Conservation (phyloP, 257 asterid species). For the Echites panduratus region DNA sequence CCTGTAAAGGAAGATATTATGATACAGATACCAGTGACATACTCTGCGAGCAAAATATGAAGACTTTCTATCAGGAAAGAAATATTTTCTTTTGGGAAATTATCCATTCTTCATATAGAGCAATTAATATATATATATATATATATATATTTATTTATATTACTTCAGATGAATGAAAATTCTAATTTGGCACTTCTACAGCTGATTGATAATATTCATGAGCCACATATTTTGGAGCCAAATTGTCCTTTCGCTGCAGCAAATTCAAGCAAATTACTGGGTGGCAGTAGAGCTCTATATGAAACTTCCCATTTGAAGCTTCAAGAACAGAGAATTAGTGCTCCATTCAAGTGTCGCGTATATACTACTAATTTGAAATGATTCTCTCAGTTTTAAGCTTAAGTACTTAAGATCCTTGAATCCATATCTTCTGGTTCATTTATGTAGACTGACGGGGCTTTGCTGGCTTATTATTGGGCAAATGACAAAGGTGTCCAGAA, state of each 20-base stretch:
- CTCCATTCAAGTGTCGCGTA: slow-evolving; percentile 15
- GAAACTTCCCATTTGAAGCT: slow-evolving; percentile 1
- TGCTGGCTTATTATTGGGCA: too few relatives aligned
- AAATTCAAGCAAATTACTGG: background rate
- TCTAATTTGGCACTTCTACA: background rate
- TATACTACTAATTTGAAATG: background rate
- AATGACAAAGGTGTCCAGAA: too few relatives aligned
- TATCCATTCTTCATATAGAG: background rate
- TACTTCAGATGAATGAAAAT: too few relatives aligned
- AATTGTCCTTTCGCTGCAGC: slow-evolving; percentile 14
- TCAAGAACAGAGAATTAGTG: slow-evolving; percentile 1
- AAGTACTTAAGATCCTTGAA: background rate
- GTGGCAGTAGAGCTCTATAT: background rate
- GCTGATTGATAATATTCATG: slow-evolving; percentile 11
- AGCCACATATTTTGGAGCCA: slow-evolving; percentile 12
- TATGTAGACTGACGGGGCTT: too few relatives aligned
- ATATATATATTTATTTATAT: too few relatives aligned
- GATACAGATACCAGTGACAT: slow-evolving; percentile 13
- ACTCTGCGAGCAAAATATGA: slow-evolving; percentile 16
- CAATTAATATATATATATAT: too few relatives aligned
- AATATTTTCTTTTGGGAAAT: background rate
- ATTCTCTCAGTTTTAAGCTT: background rate
- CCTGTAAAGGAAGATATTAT: slow-evolving; percentile 17
- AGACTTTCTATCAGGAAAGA: slow-evolving; percentile 18
- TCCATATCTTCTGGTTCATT: background rate